phyloP scores from a whole-genome alignment of 140 eudicot species.

The Erigeron philadelphicus region DNA sequence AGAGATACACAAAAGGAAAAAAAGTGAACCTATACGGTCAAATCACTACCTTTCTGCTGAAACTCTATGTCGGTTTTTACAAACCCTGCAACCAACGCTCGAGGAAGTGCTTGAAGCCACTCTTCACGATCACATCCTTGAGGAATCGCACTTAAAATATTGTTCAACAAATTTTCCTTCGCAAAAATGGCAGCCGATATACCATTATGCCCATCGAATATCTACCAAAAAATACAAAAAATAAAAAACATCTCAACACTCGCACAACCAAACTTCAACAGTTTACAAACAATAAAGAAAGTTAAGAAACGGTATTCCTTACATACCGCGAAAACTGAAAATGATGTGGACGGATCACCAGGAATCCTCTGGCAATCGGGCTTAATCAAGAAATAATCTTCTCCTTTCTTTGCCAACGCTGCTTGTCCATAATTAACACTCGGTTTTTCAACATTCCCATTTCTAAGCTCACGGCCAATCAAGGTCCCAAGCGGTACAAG shows the following conservation, averaged over 20 bases:
- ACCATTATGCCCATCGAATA: conserved; percentile 96
- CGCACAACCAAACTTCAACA: neutral
- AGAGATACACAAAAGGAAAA: conserved; percentile 13
- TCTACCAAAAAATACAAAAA: conserved; percentile 45
- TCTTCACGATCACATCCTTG: conserved; percentile 71
- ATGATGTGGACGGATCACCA: conserved; percentile 61
- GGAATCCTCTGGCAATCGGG: conserved; percentile 74
- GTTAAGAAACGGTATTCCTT: neutral
- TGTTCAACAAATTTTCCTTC: conserved; percentile 72
- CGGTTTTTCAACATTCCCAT: conserved; percentile 75
- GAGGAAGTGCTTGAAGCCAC: conserved; percentile 95
- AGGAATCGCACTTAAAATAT: conserved; percentile 82
- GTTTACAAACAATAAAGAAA: neutral
- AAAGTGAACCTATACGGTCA: neutral
- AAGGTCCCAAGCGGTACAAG: conserved; percentile 81
- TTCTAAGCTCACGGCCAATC: conserved; percentile 75
- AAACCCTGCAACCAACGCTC: conserved; percentile 93
- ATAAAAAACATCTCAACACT: conserved; percentile 1
- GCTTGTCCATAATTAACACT: conserved; percentile 77
- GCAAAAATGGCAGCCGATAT: conserved; percentile 92
- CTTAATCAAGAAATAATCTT: conserved; percentile 73
- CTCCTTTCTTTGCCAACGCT: conserved; percentile 90
- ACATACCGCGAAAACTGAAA: conserved; percentile 82
- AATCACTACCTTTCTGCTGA: conserved; percentile 70
- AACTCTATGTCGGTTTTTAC: conserved; percentile 95